phyloP scores from a whole-genome alignment of 192 early-diverging fungal species.

The Ramicandelaber brevisporus region DNA sequence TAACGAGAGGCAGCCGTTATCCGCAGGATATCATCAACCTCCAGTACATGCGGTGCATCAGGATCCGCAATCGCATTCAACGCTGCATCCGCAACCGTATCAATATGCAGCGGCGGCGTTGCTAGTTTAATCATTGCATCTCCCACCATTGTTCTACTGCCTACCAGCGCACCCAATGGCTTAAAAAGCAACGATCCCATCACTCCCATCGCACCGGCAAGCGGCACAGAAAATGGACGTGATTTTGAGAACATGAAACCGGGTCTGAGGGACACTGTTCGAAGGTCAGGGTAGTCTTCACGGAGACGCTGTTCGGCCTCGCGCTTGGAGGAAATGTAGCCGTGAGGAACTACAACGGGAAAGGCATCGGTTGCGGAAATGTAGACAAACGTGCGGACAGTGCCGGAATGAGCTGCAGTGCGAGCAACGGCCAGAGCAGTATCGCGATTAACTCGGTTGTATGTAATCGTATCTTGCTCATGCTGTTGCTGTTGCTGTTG shows the following conservation, averaged over 20 bases:
- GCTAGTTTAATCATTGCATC: conserved; percentile 10
- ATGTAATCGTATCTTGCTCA: conserved; percentile 13
- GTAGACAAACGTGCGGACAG: conserved; percentile 29
- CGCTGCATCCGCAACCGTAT: conserved; percentile 12
- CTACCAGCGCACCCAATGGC: conserved; percentile 9
- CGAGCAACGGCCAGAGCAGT: conserved; percentile 32
- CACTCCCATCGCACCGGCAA: conserved; percentile 22
- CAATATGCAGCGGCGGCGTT: conserved; percentile 10
- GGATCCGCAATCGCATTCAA: conserved; percentile 9
- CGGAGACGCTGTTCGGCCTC: conserved; percentile 34
- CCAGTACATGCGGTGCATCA: conserved; percentile 7
- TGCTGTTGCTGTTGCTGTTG: neutral
- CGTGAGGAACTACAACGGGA: conserved; percentile 27
- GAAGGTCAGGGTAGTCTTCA: conserved; percentile 12
- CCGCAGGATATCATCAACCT: conserved; percentile 12
- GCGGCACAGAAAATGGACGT: conserved; percentile 25
- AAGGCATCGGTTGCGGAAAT: conserved; percentile 37
- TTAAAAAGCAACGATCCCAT: conserved; percentile 12
- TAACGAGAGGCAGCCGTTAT: no score
- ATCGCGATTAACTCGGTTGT: conserved; percentile 40
- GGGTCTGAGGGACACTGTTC: conserved; percentile 25
- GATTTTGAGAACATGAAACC: conserved; percentile 33
- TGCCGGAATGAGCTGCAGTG: conserved; percentile 14
- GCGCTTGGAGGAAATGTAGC: conserved; percentile 48
- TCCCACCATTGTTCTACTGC: conserved; percentile 9